Conservation (phyloP, 2,329 filamentous ascomycete genomes). For the Ophiostoma pallidulum region DNA sequence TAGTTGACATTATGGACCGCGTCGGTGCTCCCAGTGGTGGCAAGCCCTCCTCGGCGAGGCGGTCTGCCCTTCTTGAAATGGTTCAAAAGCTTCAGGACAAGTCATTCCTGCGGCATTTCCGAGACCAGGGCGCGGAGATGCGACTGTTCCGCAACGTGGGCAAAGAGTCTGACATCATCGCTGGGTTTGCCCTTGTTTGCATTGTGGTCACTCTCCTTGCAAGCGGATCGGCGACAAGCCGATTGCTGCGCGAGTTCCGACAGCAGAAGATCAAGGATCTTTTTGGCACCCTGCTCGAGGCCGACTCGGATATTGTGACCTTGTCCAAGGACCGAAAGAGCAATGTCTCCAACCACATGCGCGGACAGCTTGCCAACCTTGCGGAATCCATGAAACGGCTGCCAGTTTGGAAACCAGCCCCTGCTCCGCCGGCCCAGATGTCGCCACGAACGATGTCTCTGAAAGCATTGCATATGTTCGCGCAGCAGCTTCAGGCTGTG, state of each 20-base stretch:
- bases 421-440: constrained; percentile 25
- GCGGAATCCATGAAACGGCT: constrained; percentile 43
- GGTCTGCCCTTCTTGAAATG: constrained; percentile 51
- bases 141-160: constrained; percentile 55
- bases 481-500: constrained; percentile 39
- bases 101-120: constrained; percentile 58
- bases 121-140: constrained; percentile 62
- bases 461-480: constrained; percentile 50
- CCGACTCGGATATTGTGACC: constrained; percentile 44
- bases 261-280: constrained; percentile 45
- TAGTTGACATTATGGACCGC: constrained; percentile 54
- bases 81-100: constrained; percentile 51
- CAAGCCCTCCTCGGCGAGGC: constrained; percentile 41
- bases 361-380: constrained; percentile 45
- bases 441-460: constrained; percentile 56
- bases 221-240: constrained; percentile 45
- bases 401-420: constrained; percentile 49
- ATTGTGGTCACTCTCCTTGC: constrained; percentile 54
- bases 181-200: constrained; percentile 54
- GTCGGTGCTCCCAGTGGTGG: constrained; percentile 40
- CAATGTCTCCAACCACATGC: constrained; percentile 60
- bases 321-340: constrained; percentile 55
- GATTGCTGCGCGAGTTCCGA: constrained; percentile 46
- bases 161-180: constrained; percentile 49
- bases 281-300: constrained; percentile 45